These are phyloP conservation scores for Globisporangium apiculatum DNA, from an alignment of 352 stramenopile genomes.

Conservation along the genomic window DNA sequence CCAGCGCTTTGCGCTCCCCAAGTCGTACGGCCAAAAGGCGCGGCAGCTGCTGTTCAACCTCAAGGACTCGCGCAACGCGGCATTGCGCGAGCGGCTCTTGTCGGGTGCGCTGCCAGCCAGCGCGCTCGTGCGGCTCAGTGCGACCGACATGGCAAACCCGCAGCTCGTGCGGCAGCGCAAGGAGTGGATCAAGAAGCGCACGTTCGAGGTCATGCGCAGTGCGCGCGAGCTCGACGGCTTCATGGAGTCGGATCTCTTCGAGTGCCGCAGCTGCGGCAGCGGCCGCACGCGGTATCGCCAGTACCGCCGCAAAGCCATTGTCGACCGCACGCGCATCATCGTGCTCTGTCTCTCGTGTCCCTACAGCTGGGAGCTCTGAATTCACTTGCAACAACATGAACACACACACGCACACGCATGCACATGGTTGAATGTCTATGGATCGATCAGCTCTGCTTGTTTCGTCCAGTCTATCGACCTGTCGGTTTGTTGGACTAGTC, in stretches of 20 bases:
- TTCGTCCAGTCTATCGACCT: too few relatives aligned
- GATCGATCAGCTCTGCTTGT: too few relatives aligned
- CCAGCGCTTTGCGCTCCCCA: constrained; percentile 63
- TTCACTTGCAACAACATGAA: not conserved
- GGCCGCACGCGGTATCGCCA: constrained; percentile 72
- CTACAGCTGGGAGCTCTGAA: constrained; percentile 73
- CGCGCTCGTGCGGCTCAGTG: constrained; percentile 70
- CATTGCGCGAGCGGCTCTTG: constrained; percentile 60
- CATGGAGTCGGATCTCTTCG: constrained; percentile 71
- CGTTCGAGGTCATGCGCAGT: constrained; percentile 76
- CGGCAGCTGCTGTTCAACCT: constrained; percentile 81
- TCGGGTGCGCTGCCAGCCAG: constrained; percentile 42
- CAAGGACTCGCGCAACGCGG: constrained; percentile 60
- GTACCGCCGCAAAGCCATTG: constrained; percentile 76
- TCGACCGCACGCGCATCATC: constrained; percentile 79
- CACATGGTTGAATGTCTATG: not conserved
- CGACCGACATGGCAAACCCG: constrained; percentile 80
- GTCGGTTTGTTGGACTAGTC: too few relatives aligned
- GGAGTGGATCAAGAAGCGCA: constrained; percentile 84
- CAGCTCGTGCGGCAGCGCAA: constrained; percentile 73
- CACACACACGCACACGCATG: not conserved
- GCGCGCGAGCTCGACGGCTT: constrained; percentile 56
- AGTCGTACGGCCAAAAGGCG: constrained; percentile 74
- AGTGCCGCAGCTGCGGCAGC: constrained; percentile 74
- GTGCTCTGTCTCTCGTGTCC: constrained; percentile 72